These are phyloP conservation scores for Teunomyces atbi DNA, from an alignment of 805 yeast species.

Conservation along the genomic window DNA sequence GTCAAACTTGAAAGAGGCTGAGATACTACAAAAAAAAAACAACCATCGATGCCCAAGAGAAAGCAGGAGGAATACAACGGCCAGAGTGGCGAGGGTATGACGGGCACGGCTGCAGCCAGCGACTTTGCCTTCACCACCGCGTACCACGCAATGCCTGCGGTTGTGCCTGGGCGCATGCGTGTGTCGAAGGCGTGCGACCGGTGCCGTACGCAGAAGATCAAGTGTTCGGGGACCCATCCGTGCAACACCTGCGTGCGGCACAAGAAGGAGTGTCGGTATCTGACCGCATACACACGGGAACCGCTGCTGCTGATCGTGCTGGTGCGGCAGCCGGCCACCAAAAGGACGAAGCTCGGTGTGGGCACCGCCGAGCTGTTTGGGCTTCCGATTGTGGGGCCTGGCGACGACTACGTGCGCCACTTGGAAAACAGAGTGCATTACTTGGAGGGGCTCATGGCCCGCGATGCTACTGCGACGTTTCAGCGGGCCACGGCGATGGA, in stretches of 20 bases:
- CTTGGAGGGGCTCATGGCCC: constrained; percentile 31
- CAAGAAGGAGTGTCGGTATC: constrained; percentile 32
- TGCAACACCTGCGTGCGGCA: constrained; percentile 47
- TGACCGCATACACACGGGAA: constrained; percentile 6
- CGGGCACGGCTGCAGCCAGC: too few relatives aligned
- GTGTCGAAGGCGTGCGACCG: constrained; percentile 56
- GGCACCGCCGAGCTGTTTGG: constrained; percentile 15
- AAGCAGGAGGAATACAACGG: neutral
- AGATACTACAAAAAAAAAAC: neutral
- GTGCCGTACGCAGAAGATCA: constrained; percentile 54
- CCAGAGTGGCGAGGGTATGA: too few relatives aligned
- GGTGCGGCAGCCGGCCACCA: neutral
- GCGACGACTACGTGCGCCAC: constrained; percentile 27
- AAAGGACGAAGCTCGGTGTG: neutral
- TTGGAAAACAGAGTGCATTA: constrained; percentile 42
- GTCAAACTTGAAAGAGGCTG: too few relatives aligned
- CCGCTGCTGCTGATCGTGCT: neutral
- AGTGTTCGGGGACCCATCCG: constrained; percentile 55
- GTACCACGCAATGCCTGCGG: neutral
- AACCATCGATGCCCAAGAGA: neutral
- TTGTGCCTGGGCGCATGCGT: constrained; percentile 24
- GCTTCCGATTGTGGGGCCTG: constrained; percentile 16
- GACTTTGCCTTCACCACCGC: neutral
- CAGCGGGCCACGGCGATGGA: constrained; percentile 14
- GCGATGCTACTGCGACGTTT: constrained; percentile 13